Evolutionary conservation across 2,329 filamentous ascomycete genomes (phyloP), one percentile per base, ranked within the genome.

Genomic region (Pseudopithomyces chartarum): DNA sequence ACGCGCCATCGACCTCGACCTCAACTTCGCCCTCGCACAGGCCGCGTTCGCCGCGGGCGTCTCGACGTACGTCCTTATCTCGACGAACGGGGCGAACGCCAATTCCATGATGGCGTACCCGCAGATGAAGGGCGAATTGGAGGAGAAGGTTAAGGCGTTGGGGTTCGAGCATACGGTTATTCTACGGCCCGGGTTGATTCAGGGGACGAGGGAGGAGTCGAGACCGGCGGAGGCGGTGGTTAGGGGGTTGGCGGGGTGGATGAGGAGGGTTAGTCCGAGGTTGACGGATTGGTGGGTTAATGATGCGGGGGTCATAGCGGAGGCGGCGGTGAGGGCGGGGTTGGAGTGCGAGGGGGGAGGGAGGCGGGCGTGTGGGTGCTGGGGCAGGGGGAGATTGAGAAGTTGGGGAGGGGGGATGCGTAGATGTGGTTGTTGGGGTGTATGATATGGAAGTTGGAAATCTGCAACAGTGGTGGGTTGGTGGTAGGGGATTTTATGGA

Each of bases 41-140:
- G 87, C 89, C 0, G 91, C 93, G 42, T 91, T 89, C 70, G 84
- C 83, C 3, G 85, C 87, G 0, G 91, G 91, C 34, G 84, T 86
- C 11, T 86, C 86, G 63, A 89, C 88, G 1, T 96, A 90, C 69
- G 90, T 97, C 20, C 87, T 96, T 61, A 83, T 96, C 54, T 92
- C 89, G 0, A 82, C 83, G 20, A 78, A 67, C 1, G 79, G 75
- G 49, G 81, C 79, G n/a, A 85, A 72, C 78, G 81, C 68, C 77
- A 83, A 40, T 1, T 55, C 54, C n/a, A 59, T 87, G 1, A 71
- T 89, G 6, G 74, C 80, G 0, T 90, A 90, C 58, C 23, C 76
- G 1, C 81, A 81, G 74, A 95, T 97, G 91, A 97, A 97, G 81
- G 87, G 86, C 22, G 90, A 95, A 66, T 86, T 97, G 39, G 94